phyloP scores from a whole-genome alignment of 257 asterid genomes.

The Verbena officinalis region DNA sequence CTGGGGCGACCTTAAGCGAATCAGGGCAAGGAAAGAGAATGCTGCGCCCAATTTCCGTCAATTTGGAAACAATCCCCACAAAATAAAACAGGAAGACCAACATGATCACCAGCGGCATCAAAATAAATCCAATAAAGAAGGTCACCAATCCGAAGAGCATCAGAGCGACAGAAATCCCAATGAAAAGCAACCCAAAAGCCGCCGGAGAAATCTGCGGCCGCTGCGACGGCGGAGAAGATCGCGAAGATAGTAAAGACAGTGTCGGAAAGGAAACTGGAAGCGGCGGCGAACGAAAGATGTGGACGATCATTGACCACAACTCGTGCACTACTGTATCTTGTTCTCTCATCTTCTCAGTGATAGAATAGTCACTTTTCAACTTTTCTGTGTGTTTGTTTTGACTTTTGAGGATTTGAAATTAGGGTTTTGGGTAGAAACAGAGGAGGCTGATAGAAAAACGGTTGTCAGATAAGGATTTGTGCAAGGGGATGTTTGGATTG shows the following conservation, averaged over 20 bases:
- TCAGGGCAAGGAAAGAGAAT: slow-evolving; percentile 45
- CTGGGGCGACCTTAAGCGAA: slow-evolving; percentile 27
- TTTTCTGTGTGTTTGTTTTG: not conserved
- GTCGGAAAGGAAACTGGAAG: slow-evolving; percentile 33
- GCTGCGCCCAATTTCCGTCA: slow-evolving; percentile 43
- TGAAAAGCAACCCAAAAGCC: slow-evolving; percentile 55
- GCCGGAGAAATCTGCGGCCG: slow-evolving; percentile 45
- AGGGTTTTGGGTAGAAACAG: not conserved
- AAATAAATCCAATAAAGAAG: slow-evolving; percentile 49
- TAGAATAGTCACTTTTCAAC: too few relatives aligned
- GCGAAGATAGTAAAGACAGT: slow-evolving; percentile 20
- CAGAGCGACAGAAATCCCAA: slow-evolving; percentile 54
- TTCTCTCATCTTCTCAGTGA: slow-evolving; percentile 30
- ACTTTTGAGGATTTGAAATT: not conserved
- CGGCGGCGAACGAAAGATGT: slow-evolving; percentile 42
- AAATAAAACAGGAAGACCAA: slow-evolving; percentile 48
- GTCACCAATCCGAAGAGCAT: slow-evolving; percentile 62
- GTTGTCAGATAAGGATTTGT: slow-evolving; percentile 16
- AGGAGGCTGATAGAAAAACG: not conserved
- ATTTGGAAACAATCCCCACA: slow-evolving; percentile 39
- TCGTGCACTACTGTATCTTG: slow-evolving; percentile 42
- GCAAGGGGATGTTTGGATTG: not conserved
- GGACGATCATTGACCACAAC: slow-evolving; percentile 52
- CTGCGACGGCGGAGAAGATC: slow-evolving; percentile 19
- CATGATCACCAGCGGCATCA: slow-evolving; percentile 57